Base-by-base conservation (phyloP, 257 asterid species). In the Capsicum rhomboideum region DNA sequence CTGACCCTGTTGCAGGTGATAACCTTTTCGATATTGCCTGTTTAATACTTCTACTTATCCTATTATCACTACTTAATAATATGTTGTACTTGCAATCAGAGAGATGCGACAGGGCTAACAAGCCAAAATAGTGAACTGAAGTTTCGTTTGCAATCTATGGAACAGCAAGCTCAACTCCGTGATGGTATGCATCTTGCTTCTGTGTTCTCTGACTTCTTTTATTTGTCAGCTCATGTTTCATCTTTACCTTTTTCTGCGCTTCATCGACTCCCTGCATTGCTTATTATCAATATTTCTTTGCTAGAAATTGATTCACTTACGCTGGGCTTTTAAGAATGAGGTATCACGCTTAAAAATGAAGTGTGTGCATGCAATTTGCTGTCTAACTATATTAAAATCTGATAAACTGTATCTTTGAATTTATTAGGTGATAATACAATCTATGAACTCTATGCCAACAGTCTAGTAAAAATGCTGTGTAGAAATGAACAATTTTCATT, bases 91-190 rank as follows among this genome's bases (percentile, higher is more conserved):
- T 66, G 16, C 66, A 11, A 61, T 82, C 90, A 92, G 97, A 88
- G 92, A 34, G 94, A 92, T 82, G 90, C 94, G 84, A 87, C 93
- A 71, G 94, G 91, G 53, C 84, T 92, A 80, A 90, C 90, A 58
- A 89, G 83, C 87, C 93, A 91, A 77, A 93, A 93, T 88, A 88
- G 89, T 66, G 97, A 91, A 85, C 88, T 93, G 82, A 93, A 88
- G 88, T 85, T 93, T 82, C 93, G 95, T n/a, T 84, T 93, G 86
- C 95, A 91, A 78, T 88, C 95, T 74, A 89, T 89, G 93, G 93
- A 93, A 75, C 97, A 90, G 79, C 97, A 91, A 83, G 94, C 92
- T 52, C 97, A 90, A 71, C 97, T 93, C 72, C 93, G 94, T 78
- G 93, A 91, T 80, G 97, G 97, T 92, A 88, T 56, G 56, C 21